Base-by-base conservation (phyloP, 257 asterid species). In the Handroanthus guayacan region DNA sequence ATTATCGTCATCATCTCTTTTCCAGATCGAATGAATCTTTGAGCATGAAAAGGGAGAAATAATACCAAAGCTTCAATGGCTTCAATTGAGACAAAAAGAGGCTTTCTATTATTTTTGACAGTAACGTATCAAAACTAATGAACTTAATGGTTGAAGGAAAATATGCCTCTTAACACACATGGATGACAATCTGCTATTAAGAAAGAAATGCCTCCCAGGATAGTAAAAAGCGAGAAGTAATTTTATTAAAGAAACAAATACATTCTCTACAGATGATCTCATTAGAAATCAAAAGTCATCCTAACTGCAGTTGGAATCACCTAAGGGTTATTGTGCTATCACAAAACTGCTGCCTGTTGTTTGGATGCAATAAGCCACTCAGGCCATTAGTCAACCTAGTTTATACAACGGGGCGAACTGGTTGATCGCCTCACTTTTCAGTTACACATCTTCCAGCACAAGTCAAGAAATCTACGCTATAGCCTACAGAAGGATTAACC, bases 311-410 rank as follows among this genome's bases (percentile, higher is more conserved):
- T 38, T 11, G 34, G 51, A 36, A 45, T 69, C 50, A 6, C 20
- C 81, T 73, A 76, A 47, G 34, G 9, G 69, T 76, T 66, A 58
- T 72, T 63, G 67, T 75, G 69, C 77, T 76, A 62, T 44, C 70
- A 11, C 84, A 84, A 82, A 80, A 78, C 84, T 62, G 82, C 20
- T n/a, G 78, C 78, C 63, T 57, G 9, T 9, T 16, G 50, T 44
- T 20, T 18, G 18, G 55, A 34, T 50, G 44, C 75, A 72, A 57
- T 3, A 16, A 12, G n/a, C 67, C 34, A 20, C 74, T 13, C 43
- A 45, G 75, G 67, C 74, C 52, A 48, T 16, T 17, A 17, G 67
- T 67, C 52, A 66, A 66, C 77, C 84, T 51, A 62, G 38, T 79
- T 58, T 64, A 58, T 69, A 79, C 80, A 74, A 50, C 60, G 70